These are phyloP conservation scores for Arabidopsis lyrata DNA, from an alignment of 441 rosid species.

Conservation along the genomic window DNA sequence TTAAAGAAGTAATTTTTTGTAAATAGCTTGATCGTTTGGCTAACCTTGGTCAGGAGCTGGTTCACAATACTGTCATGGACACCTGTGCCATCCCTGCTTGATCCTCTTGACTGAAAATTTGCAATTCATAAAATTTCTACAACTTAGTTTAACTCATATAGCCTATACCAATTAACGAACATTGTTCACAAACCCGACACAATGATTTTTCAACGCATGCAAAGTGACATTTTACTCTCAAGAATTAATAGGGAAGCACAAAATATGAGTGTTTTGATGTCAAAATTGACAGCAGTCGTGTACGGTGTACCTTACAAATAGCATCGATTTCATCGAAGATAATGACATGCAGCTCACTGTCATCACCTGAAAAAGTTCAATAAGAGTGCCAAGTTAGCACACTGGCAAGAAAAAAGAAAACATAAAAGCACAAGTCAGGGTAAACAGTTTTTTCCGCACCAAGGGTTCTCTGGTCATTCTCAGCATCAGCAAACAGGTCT, in stretches of 20 bases:
- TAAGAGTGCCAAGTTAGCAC: background rate
- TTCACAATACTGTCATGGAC: constrained; percentile 64
- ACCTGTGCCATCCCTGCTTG: background rate
- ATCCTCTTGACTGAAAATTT: background rate
- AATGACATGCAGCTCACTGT: background rate
- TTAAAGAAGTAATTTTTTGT: too few relatives aligned
- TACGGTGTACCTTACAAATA: background rate
- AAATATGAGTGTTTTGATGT: background rate
- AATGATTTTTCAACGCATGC: background rate
- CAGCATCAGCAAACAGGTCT: background rate
- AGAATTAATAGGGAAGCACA: background rate
- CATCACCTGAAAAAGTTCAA: background rate
- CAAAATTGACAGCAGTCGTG: background rate
- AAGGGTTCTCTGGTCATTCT: background rate
- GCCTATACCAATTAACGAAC: background rate
- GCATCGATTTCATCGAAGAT: background rate
- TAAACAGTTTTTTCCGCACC: background rate
- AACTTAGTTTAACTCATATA: background rate
- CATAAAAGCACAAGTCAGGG: background rate
- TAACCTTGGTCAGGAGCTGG: constrained; percentile 91
- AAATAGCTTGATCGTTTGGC: constrained; percentile 24
- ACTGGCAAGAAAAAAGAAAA: background rate
- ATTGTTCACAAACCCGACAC: background rate
- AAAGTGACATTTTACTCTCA: too few relatives aligned
- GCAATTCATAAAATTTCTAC: background rate